phyloP scores from a whole-genome alignment of 164 flowering plant species.

The Magnolia kwangsiensis region DNA sequence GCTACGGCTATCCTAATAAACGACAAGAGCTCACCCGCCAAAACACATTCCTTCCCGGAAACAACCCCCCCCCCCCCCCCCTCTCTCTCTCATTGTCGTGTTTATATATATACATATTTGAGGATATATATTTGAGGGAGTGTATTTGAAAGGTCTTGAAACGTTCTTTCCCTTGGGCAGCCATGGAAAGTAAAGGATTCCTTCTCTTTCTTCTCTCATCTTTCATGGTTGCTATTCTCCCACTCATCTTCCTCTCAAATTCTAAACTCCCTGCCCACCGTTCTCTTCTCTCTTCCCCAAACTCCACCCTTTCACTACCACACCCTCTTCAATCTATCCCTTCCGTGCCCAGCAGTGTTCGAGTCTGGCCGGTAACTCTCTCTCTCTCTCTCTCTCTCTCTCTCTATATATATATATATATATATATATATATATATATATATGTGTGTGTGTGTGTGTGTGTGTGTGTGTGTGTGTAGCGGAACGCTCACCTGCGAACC shows the following conservation, averaged over 20 bases:
- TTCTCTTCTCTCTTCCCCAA: not conserved
- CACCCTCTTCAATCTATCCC: not conserved
- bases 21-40: not conserved
- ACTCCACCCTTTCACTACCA: not conserved
- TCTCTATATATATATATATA: not conserved
- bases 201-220: slow-evolving; percentile 10
- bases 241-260: slow-evolving; percentile 25
- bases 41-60: not conserved
- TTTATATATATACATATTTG: too few relatives aligned
- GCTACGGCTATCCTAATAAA: not conserved
- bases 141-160: not conserved
- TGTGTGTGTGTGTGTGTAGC: too few relatives aligned
- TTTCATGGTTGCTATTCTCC: slow-evolving; percentile 10
- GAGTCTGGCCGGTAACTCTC: slow-evolving; percentile 70
- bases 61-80: not conserved
- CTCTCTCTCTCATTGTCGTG: not conserved
- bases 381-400: slow-evolving; percentile 8
- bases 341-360: slow-evolving; percentile 7
- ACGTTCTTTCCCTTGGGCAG: not conserved
- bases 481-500: too few relatives aligned
- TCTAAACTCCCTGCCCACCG: not conserved
- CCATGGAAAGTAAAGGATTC: slow-evolving; percentile 15
- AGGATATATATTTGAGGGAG: too few relatives aligned
- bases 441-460: too few relatives aligned
- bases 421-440: not conserved